These are phyloP conservation scores for Fonsecaea monophora DNA, from an alignment of 2,329 filamentous ascomycete genomes.

Conservation along the genomic window DNA sequence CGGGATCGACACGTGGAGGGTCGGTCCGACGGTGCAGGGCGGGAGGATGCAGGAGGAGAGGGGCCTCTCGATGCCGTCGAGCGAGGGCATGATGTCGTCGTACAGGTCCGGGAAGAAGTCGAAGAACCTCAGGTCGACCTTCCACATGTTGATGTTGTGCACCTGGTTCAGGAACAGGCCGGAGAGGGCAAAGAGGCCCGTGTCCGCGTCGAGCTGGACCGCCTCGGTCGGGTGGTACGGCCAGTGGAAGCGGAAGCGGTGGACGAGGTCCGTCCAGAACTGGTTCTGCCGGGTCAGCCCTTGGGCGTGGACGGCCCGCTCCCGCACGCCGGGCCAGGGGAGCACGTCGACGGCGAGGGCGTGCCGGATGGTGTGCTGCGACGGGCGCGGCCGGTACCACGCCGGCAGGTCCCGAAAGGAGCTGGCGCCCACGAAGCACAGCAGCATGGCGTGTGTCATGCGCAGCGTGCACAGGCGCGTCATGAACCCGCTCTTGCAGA, in stretches of 20 bases:
- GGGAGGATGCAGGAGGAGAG: neutral
- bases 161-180: constrained; percentile 9
- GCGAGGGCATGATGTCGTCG: constrained; percentile 16
- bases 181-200: constrained; percentile 6
- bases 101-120: constrained; percentile 8
- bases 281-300: constrained; percentile 1
- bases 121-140: constrained; percentile 13
- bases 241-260: constrained; percentile 13
- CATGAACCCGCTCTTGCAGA: constrained; percentile 17
- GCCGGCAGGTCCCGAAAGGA: constrained; percentile 13
- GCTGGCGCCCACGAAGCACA: constrained; percentile 14
- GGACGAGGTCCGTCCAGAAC: constrained; percentile 16
- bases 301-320: constrained; percentile 9
- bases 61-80: neutral
- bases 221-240: neutral
- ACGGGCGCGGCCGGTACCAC: constrained; percentile 21
- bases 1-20: neutral
- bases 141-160: constrained; percentile 20
- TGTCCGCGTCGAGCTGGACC: neutral
- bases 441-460: constrained; percentile 25
- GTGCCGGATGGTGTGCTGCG: constrained; percentile 20
- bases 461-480: constrained; percentile 25
- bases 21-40: neutral
- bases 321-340: constrained; percentile 21
- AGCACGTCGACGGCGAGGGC: constrained; percentile 21